Base-by-base conservation (phyloP, 257 asterid genomes). In the Solanum etuberosum region DNA sequence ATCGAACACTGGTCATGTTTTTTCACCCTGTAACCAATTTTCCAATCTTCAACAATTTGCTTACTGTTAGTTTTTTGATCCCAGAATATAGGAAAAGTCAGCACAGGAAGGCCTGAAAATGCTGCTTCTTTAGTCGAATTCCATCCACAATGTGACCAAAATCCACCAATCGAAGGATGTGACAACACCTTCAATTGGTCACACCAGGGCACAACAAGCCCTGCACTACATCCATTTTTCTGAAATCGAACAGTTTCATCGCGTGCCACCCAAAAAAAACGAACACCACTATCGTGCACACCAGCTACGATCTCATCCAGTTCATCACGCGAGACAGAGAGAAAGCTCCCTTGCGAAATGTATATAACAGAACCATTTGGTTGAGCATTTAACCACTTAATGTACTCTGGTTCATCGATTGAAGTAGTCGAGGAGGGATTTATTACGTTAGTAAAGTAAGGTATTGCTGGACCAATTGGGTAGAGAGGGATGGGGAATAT, bases 91-190 rank as follows among this genome's bases (percentile, higher is more conserved):
- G 98, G 98, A 15, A 88, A 89, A 9, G 91, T 31, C 4, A 94
- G 93, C 92, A 93, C 3, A 0, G 98, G 98, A 80, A 91, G 88
- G 0, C 98, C 98, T 0, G 93, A 85, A 4, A 91, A 57, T 15
- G 86, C 18, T 0, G 93, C 92, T 77, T 95, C 98, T 34, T 87
- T 92, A 0, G 95, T 92, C 18, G 95, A 94, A 87, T 93, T 95
- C 96, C 98, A 95, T 35, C 98, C 98, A 29, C 98, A 93, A 10
- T 95, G 98, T 18, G 95, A 87, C 92, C 91, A 91, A 80, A 93
- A 95, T 0, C 98, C 97, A 1, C 97, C 98, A 0, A 93, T 86
- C 0, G 93, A 90, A 40, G 92, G 88, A 73, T 94, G 98, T 29
- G 87, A 76, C 6, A 94, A 88, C 29, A 95, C 96, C 85, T 85